Evolutionary conservation across 495 filamentous ascomycete genomes (phyloP), one percentile per base, ranked within the genome.

Genomic region (Penicillium diatomitis): DNA sequence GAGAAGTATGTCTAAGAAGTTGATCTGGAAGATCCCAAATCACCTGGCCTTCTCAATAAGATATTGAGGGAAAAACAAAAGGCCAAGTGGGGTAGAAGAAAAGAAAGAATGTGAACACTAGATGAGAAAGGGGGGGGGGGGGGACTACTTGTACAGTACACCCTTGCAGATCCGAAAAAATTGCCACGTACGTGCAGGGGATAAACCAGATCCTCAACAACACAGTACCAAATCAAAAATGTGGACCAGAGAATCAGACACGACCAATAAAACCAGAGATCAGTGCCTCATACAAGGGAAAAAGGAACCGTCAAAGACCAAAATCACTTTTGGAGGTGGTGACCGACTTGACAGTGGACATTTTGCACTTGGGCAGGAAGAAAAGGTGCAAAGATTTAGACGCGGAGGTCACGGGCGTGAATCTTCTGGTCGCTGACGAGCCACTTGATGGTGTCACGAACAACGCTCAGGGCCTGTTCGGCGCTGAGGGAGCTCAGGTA

Each of bases 401-500:
- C 40, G 34, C 61, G 51, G 33, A 65, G 49, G 36, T 62, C 63
- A 50, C 68, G 68, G 29, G 68, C 59, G 51, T 71, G 68, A 30
- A 44, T 29, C 55, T 57, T 56, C 57, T 69, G 64, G 46, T 68
- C 57, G 33, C 58, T 61, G 56, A 68, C 60, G 37, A 71, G 52
- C 68, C 68, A 71, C 48, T 57, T 61, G 38, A 67, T 37, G 29
- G 68, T 71, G 49, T 64, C 47, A 37, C 58, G 62, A 41, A 71
- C 44, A 27, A 65, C 30, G 50, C 40, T 57, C 46, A 71, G 53
- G 53, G 68, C 56, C 62, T 71, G 53, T 3, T 65, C 61, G 28
- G 68, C 63, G 50, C 52, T 65, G 51, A 71, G 54, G 44, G 65
- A 67, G 59, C 53, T 58, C 46, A 71, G 65, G 55, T 68, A 71